Conservation (phyloP, 331 rosid species). For the Malus hybrid region DNA sequence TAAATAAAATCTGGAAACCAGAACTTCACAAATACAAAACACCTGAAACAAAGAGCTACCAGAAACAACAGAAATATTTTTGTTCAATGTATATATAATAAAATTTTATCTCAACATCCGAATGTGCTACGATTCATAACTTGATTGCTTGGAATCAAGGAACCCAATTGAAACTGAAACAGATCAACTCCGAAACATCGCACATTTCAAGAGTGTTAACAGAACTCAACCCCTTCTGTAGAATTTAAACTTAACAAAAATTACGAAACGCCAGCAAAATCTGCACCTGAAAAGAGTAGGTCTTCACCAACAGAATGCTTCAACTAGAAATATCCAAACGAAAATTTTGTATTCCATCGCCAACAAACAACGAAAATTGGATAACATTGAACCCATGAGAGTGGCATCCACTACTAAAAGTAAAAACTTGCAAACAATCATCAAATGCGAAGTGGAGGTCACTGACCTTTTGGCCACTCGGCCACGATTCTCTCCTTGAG, state of each 20-base stretch:
- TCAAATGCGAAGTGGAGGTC: not conserved
- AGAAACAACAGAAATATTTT: not conserved
- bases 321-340: not conserved
- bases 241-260: not conserved
- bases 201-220: not conserved
- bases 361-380: not conserved
- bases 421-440: not conserved
- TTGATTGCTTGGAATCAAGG: not conserved
- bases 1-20: not conserved
- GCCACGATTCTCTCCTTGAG: conserved; percentile 68
- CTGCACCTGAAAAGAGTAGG: not conserved
- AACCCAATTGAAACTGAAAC: not conserved
- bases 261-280: not conserved
- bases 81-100: not conserved
- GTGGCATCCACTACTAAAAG: not conserved
- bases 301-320: not conserved
- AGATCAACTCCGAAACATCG: not conserved
- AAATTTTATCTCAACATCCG: not conserved
- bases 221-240: not conserved
- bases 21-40: not conserved
- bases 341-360: not conserved
- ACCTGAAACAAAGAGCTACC: not conserved
- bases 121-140: not conserved
- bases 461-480: conserved; percentile 78
- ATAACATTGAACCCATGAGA: not conserved